phyloP scores from a whole-genome alignment of 148 eudicot species.

The Vaccinium macrocarpon region DNA sequence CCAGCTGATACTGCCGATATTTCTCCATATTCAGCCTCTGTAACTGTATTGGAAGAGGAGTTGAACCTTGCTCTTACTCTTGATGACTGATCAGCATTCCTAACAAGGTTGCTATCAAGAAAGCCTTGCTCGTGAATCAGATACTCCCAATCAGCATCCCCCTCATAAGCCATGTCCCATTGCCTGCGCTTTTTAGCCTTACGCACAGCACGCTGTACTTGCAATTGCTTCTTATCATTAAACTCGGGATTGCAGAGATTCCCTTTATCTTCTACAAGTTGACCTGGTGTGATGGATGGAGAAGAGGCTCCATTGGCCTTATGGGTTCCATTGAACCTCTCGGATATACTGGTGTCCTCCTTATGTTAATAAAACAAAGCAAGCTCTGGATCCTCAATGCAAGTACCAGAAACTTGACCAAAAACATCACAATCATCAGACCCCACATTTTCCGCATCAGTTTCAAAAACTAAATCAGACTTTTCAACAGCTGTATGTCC shows the following conservation, averaged over 20 bases:
- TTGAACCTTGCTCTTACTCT: conserved; percentile 41
- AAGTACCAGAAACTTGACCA: conserved; percentile 14
- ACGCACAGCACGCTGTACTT: conserved; percentile 56
- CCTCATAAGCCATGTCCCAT: conserved; percentile 95
- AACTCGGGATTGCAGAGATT: conserved; percentile 26
- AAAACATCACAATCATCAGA: conserved; percentile 26
- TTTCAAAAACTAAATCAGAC: conserved; percentile 20
- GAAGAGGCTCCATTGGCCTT: conserved; percentile 41
- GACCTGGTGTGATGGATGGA: conserved; percentile 32
- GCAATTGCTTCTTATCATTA: conserved; percentile 32
- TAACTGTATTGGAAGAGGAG: conserved; percentile 27
- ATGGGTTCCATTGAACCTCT: conserved; percentile 14
- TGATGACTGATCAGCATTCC: conserved; percentile 34
- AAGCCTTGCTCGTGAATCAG: conserved; percentile 51
- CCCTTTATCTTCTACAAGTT: conserved; percentile 30
- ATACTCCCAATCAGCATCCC: conserved; percentile 79
- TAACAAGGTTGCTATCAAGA: conserved; percentile 35
- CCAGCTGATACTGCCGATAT: conserved; percentile 87
- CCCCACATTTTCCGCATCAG: conserved; percentile 19
- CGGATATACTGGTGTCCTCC: conserved; percentile 20
- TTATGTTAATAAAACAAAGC: conserved; percentile 27
- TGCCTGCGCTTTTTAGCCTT: conserved; percentile 75
- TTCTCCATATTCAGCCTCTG: conserved; percentile 51
- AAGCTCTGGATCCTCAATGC: conserved; percentile 19
- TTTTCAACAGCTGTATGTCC: conserved; percentile 13